Evolutionary conservation across 495 filamentous ascomycete species (phyloP).

Genomic region (Penicillium argentinense): DNA sequence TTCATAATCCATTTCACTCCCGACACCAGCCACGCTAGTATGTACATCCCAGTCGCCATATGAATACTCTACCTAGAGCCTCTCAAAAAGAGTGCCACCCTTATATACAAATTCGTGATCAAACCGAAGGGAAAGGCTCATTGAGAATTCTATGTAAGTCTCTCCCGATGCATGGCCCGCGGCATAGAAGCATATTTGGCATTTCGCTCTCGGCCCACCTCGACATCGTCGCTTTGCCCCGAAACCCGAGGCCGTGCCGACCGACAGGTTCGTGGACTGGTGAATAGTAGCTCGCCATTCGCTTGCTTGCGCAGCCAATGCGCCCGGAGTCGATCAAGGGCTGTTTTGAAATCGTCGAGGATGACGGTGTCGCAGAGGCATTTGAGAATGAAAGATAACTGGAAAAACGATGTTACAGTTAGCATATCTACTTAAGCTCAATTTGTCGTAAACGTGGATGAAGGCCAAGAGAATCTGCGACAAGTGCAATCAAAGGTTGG

Average conservation of each 20-base stretch:
- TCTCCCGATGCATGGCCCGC: slow-evolving; percentile 4
- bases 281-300: slow-evolving; percentile 6
- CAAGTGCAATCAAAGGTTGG: background rate
- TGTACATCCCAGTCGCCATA: too few relatives aligned
- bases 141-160: background rate
- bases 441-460: background rate
- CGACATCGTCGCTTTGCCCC: slow-evolving; percentile 5
- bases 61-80: too few relatives aligned
- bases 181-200: slow-evolving; percentile 13
- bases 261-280: background rate
- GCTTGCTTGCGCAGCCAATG: slow-evolving; percentile 20
- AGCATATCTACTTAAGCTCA: too few relatives aligned
- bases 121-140: too few relatives aligned
- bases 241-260: background rate
- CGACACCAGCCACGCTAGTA: too few relatives aligned
- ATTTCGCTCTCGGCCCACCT: slow-evolving; percentile 2
- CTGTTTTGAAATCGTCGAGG: slow-evolving; percentile 63
- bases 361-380: slow-evolving; percentile 59
- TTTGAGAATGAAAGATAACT: slow-evolving; percentile 58
- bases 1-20: too few relatives aligned
- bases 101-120: too few relatives aligned
- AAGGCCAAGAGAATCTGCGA: background rate
- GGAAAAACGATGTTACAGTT: slow-evolving; percentile 1
- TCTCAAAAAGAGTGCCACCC: too few relatives aligned
- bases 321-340: slow-evolving; percentile 32